Conservation (phyloP, 2,329 filamentous ascomycete species). For the Bertia moriformis region DNA sequence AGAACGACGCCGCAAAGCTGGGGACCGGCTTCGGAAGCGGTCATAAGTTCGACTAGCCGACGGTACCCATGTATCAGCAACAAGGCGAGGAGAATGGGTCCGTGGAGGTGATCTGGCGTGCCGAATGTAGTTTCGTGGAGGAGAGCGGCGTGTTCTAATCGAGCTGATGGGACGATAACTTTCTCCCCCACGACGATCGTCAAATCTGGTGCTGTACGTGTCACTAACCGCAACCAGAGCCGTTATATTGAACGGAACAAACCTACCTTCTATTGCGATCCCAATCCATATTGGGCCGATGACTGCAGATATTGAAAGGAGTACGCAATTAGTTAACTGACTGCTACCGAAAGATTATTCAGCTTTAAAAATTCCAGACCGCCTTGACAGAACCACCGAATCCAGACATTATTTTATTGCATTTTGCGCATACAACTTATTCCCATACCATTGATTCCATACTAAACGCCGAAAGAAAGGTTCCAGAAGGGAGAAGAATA, state of each 20-base stretch:
- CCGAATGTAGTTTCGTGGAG: conserved; percentile 18
- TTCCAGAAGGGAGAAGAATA: no score
- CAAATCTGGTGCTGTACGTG: conserved; percentile 11
- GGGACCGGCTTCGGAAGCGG: conserved; percentile 24
- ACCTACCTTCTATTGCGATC: conserved; percentile 1
- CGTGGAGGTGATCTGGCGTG: conserved; percentile 19
- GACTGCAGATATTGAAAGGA: no score
- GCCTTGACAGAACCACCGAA: no score
- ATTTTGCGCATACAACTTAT: no score
- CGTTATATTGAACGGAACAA: no score
- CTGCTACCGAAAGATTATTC: no score
- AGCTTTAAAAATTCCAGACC: no score
- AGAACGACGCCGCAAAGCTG: conserved; percentile 21
- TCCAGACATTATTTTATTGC: no score
- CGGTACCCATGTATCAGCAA: conserved; percentile 24
- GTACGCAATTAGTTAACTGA: no score
- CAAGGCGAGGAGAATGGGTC: conserved; percentile 16
- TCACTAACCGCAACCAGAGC: conserved; percentile 4
- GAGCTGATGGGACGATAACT: conserved; percentile 22
- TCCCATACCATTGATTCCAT: no score
- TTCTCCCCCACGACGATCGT: conserved; percentile 23
- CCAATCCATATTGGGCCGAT: conserved; percentile 1
- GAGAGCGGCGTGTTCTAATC: conserved; percentile 14
- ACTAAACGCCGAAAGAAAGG: no score
- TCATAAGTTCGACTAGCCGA: conserved; percentile 14